A percentile compares a stretch with the other conserved stretches of the same genome.
Evolutionary conservation across 805 yeast genomes (phyloP).

Genomic region (Kuraishia hungarica): DNA sequence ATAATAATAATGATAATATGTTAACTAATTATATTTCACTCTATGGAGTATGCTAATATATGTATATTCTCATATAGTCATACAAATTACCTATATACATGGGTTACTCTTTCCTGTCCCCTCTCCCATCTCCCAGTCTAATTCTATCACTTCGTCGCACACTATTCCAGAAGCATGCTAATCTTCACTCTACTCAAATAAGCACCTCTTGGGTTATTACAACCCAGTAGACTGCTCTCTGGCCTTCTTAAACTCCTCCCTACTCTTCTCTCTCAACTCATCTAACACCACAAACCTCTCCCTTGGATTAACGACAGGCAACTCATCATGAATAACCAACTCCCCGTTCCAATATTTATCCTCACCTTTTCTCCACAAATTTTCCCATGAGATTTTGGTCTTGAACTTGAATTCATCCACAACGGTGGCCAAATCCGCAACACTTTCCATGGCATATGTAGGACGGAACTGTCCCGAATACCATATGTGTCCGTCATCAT

Average conservation of each 20-base stretch:
- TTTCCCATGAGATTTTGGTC: constrained; percentile 71
- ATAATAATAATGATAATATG: too few relatives aligned
- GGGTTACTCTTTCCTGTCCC: too few relatives aligned
- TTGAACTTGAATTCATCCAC: constrained; percentile 50
- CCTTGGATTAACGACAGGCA: constrained; percentile 49
- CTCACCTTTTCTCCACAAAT: constrained; percentile 81
- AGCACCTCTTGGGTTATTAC: too few relatives aligned
- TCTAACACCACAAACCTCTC: constrained; percentile 62
- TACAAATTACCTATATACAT: too few relatives aligned
- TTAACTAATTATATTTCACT: too few relatives aligned
- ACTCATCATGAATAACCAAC: constrained; percentile 49
- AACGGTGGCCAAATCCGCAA: constrained; percentile 69
- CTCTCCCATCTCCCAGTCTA: too few relatives aligned
- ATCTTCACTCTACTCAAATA: too few relatives aligned
- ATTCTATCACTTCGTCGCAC: too few relatives aligned
- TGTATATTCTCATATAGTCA: too few relatives aligned
- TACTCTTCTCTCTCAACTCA: constrained; percentile 35
- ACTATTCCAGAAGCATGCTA: too few relatives aligned
- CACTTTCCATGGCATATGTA: constrained; percentile 83
- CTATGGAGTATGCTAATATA: too few relatives aligned
- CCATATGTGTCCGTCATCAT: constrained; percentile 78
- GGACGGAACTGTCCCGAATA: constrained; percentile 84
- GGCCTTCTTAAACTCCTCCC: constrained; percentile 10
- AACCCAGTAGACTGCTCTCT: too few relatives aligned
- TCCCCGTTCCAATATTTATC: constrained; percentile 59